Base-by-base conservation (phyloP, 2,329 filamentous ascomycete species). In the Claviceps fusiformis region DNA sequence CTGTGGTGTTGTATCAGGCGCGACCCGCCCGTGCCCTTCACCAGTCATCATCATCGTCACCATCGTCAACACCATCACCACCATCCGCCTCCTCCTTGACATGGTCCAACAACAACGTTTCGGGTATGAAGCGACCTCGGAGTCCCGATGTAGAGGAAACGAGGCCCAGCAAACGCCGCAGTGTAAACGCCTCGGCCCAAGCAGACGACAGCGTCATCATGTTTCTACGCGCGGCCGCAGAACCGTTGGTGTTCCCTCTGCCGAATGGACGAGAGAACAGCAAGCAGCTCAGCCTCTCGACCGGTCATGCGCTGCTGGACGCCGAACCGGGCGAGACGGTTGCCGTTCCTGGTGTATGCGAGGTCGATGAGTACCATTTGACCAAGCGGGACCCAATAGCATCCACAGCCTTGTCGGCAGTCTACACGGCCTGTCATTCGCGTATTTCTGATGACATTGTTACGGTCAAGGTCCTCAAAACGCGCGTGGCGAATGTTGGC, bases 401-500 rank as follows among this genome's bases (percentile, higher is more conserved):
- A 5, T 74, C 74, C 1, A 79, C 77, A 1, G 70, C 71, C 4
- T 70, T 79, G 19, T 81, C 79, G 5, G 75, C 76, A 6, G 79
- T 82, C 41, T 82, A 77, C 62, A 80, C 73, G 1, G 79, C 75
- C 24, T 69, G 75, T 41, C 74, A 81, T 62, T 80, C 78, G 5
- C 65, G 72, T 10, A 73, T 79, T 19, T 70, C 76, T 2, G 75
- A 78, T 54, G 73, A 75, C 24, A 73, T 80, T 54, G 77, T 82
- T 55, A 81, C 78, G 1, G 78, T 81, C 64, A 82, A 82, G 61
- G 78, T 82, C 1, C 75, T 82, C 59, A 81, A 81, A 66, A 82
- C 79, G 1, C 67, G 73, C 6, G 63, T 72, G 3, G 60, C 70
- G 37, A 70, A 68, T 46, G 59, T 70, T 3, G 66, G 70, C 52